phyloP scores from a whole-genome alignment of 495 filamentous ascomycete species.

The Terfezia boudieri region DNA sequence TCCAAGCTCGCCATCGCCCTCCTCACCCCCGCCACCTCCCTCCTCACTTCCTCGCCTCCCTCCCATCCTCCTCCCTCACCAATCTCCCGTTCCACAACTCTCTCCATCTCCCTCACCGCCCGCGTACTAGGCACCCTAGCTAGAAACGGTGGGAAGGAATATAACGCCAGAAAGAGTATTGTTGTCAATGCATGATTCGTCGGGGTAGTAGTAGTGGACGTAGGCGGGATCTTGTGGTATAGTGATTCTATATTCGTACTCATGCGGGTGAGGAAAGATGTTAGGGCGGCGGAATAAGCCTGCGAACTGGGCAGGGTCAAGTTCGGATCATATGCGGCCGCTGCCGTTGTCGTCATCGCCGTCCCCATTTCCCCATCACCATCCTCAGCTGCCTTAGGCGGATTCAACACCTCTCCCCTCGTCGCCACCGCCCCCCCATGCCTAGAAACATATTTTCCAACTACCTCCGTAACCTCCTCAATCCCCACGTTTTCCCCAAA shows the following conservation, averaged over 20 bases:
- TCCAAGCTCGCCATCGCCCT: constrained; percentile 15
- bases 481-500: neutral
- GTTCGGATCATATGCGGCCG: neutral
- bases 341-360: neutral
- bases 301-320: neutral
- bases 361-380: neutral
- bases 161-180: constrained; percentile 7
- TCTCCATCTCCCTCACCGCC: constrained; percentile 1
- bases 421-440: constrained; percentile 1
- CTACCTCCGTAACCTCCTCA: constrained; percentile 1
- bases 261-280: constrained; percentile 6
- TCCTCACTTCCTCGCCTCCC: constrained; percentile 7
- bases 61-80: neutral
- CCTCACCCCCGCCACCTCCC: constrained; percentile 9
- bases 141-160: constrained; percentile 4
- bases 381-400: constrained; percentile 5
- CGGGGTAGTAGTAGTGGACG: neutral
- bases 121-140: neutral
- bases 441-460: neutral
- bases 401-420: constrained; percentile 3
- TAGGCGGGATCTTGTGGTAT: constrained; percentile 7
- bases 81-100: constrained; percentile 2
- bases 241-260: constrained; percentile 4
- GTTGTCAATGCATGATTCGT: constrained; percentile 11
- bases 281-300: constrained; percentile 6